phyloP scores from a whole-genome alignment of 208 protist species.

The Trypanosoma avium region DNA sequence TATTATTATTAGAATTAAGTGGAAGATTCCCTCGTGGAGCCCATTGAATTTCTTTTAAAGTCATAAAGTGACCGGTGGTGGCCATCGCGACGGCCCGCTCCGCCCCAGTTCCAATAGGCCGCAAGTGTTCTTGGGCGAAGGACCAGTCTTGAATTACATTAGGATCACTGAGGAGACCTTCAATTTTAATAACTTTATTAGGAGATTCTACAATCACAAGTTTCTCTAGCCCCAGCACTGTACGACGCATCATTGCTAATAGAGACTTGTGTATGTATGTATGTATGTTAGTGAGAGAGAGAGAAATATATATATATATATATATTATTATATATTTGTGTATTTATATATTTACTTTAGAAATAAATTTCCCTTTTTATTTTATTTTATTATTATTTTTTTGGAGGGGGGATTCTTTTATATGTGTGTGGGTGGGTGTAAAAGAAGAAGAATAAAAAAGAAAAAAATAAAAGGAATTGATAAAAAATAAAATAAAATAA shows the following conservation, averaged over 20 bases:
- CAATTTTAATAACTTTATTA: slow-evolving; percentile 91
- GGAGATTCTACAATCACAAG: slow-evolving; percentile 92
- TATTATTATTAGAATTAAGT: too few relatives aligned
- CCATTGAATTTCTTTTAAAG: slow-evolving; percentile 76
- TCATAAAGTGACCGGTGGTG: slow-evolving; percentile 89
- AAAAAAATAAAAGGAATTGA: slow-evolving; percentile 11
- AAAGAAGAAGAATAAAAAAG: slow-evolving; percentile 11
- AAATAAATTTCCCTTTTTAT: too few relatives aligned
- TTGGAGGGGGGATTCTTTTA: neutral
- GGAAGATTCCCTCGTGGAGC: slow-evolving; percentile 31
- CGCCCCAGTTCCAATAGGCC: slow-evolving; percentile 42
- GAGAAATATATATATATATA: too few relatives aligned
- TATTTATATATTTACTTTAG: too few relatives aligned
- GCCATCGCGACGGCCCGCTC: slow-evolving; percentile 84
- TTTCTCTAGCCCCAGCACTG: slow-evolving; percentile 58
- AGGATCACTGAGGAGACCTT: slow-evolving; percentile 77
- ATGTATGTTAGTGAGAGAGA: too few relatives aligned
- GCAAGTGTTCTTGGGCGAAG: slow-evolving; percentile 52
- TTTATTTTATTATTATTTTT: slow-evolving; percentile 13
- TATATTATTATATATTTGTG: too few relatives aligned
- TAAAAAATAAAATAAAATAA: slow-evolving; percentile 14
- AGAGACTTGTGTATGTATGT: too few relatives aligned
- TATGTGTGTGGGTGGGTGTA: neutral
- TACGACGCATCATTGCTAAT: slow-evolving; percentile 61
- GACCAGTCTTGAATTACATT: slow-evolving; percentile 85